phyloP scores from a whole-genome alignment of 2,329 filamentous ascomycete genomes.

The Diaporthe sp. region DNA sequence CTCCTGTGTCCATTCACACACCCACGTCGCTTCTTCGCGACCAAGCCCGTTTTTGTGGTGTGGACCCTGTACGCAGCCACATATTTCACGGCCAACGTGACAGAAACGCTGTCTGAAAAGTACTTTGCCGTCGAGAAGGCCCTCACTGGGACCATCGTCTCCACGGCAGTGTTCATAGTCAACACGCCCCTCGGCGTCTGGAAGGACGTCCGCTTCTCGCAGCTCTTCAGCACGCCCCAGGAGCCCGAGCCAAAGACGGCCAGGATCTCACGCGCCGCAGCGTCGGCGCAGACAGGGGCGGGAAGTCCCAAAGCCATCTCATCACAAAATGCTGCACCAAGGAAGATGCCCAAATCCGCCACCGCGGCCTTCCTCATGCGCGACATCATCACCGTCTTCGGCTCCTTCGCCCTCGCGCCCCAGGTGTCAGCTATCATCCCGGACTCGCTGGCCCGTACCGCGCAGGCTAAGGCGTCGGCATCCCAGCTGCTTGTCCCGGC shows the following conservation, averaged over 20 bases:
- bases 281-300: constrained; percentile 2
- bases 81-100: constrained; percentile 24
- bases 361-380: constrained; percentile 21
- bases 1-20: constrained; percentile 11
- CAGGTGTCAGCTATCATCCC: constrained; percentile 8
- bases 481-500: constrained; percentile 21
- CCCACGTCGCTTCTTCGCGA: constrained; percentile 17
- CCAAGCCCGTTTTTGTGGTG: constrained; percentile 26
- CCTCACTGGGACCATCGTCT: constrained; percentile 12
- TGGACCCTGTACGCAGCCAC: constrained; percentile 21
- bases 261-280: background rate
- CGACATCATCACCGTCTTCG: constrained; percentile 25
- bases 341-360: constrained; percentile 15
- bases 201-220: constrained; percentile 28
- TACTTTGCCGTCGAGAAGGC: constrained; percentile 20
- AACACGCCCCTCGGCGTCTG: constrained; percentile 25
- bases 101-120: constrained; percentile 19
- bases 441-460: constrained; percentile 2
- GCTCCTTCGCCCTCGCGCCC: constrained; percentile 21
- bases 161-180: constrained; percentile 14
- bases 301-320: background rate
- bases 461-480: background rate
- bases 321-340: background rate
- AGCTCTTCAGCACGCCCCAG: constrained; percentile 17
- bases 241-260: background rate